A percentile compares a stretch with the other conserved stretches of the same genome.
These are phyloP conservation scores for Fusarium citri DNA, from an alignment of 2,329 filamentous ascomycete genomes.

Conservation along the genomic window DNA sequence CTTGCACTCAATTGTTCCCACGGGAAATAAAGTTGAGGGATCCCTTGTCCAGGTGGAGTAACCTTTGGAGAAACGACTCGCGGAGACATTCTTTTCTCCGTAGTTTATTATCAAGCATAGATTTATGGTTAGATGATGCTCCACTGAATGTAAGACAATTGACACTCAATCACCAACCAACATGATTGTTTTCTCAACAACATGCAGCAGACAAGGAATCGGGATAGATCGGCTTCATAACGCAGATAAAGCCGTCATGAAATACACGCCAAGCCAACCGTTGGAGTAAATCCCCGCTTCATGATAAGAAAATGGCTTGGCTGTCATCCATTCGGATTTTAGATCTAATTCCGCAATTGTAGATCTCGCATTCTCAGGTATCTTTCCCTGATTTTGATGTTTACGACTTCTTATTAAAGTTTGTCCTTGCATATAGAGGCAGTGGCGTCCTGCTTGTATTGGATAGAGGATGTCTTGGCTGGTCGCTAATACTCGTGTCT, in stretches of 20 bases:
- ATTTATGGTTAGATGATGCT: background rate
- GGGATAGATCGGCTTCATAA: background rate
- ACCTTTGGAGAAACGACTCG: background rate
- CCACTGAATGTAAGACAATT: background rate
- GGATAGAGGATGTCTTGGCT: accelerated
- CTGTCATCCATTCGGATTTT: background rate
- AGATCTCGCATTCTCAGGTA: background rate
- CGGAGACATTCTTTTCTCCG: background rate
- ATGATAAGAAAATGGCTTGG: background rate
- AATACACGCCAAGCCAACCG: background rate
- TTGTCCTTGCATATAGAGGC: background rate
- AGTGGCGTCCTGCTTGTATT: background rate
- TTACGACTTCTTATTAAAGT: too few species aligned
- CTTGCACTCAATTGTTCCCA: background rate
- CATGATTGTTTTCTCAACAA: background rate
- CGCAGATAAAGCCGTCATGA: background rate
- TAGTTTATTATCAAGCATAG: slow-evolving; percentile 1
- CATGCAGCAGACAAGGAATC: background rate
- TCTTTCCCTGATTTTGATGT: too few species aligned
- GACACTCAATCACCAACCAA: background rate
- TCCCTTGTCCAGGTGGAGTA: background rate
- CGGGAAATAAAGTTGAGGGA: background rate
- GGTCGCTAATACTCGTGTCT: accelerated
- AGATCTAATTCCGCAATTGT: background rate
- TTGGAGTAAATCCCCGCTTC: background rate